Conservation (phyloP, 176 grass and related monocot genomes). For the Aegilops speltoides region DNA sequence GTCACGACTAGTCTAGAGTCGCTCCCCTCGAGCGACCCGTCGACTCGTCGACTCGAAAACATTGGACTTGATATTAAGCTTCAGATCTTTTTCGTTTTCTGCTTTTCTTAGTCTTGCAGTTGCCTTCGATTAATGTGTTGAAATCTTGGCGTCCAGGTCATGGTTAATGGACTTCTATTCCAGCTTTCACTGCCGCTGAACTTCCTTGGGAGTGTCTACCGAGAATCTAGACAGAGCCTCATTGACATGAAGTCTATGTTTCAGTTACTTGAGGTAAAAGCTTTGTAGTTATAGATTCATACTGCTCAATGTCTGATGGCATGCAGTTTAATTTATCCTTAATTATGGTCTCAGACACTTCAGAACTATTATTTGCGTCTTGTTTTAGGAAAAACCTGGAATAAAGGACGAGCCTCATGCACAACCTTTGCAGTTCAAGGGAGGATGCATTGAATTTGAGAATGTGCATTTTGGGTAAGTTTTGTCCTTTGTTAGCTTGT, state of each 20-base stretch:
- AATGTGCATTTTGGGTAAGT: constrained; percentile 93
- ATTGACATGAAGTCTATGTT: constrained; percentile 99
- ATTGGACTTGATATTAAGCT: background rate
- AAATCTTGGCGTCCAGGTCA: constrained; percentile 62
- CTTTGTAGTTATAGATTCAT: constrained; percentile 3
- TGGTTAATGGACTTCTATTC: constrained; percentile 99
- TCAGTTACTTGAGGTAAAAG: constrained; percentile 90
- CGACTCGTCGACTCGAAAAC: too few species aligned
- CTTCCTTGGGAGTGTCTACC: constrained; percentile 97
- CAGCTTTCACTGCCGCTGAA: constrained; percentile 96
- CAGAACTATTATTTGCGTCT: constrained; percentile 2
- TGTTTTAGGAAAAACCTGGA: constrained; percentile 86
- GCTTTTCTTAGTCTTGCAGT: background rate
- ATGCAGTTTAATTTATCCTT: constrained; percentile 41
- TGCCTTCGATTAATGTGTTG: constrained; percentile 32
- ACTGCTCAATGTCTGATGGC: background rate
- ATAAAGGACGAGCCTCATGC: constrained; percentile 74
- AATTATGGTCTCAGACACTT: constrained; percentile 33
- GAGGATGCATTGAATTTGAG: constrained; percentile 89
- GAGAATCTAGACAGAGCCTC: constrained; percentile 97
- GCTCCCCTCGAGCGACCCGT: too few species aligned
- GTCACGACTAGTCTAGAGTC: too few species aligned
- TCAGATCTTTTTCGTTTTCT: constrained; percentile 9
- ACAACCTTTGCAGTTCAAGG: constrained; percentile 75
- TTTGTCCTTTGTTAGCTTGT: constrained; percentile 28